These are phyloP conservation scores for Triticum timopheevii DNA, from an alignment of 176 grass and related monocot genomes.

Conservation along the genomic window DNA sequence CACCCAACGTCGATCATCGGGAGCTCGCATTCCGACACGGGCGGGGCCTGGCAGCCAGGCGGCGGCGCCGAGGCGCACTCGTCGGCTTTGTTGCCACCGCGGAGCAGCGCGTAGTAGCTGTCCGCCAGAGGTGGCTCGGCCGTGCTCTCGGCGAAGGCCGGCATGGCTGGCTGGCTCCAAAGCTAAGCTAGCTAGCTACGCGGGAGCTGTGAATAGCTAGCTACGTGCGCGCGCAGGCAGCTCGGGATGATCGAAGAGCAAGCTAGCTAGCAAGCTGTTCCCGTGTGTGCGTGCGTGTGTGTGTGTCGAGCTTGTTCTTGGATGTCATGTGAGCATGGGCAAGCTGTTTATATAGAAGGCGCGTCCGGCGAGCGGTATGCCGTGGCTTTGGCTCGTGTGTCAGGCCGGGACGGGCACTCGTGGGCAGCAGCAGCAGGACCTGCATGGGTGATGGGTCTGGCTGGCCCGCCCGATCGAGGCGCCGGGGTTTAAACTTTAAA, in stretches of 20 bases:
- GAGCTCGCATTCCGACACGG: constrained; percentile 62
- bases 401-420: neutral
- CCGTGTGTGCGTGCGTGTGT: neutral
- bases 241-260: neutral
- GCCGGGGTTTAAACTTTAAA: neutral
- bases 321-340: neutral
- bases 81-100: neutral
- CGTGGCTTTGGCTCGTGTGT: neutral
- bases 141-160: constrained; percentile 25
- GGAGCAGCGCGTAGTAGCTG: constrained; percentile 65
- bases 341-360: constrained; percentile 16
- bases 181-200: neutral
- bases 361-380: neutral
- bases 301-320: neutral
- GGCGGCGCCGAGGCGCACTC: neutral
- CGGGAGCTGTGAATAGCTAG: neutral
- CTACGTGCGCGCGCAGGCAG: neutral
- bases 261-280: neutral
- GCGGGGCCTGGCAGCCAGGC: neutral
- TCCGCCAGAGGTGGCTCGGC: constrained; percentile 60
- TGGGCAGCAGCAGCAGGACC: neutral
- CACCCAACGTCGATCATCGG: constrained; percentile 75
- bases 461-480: neutral
- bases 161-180: constrained; percentile 27
- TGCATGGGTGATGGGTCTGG: neutral